Evolutionary conservation across 805 yeast species (phyloP).

Genomic region (Hanseniaspora guilliermondii): DNA sequence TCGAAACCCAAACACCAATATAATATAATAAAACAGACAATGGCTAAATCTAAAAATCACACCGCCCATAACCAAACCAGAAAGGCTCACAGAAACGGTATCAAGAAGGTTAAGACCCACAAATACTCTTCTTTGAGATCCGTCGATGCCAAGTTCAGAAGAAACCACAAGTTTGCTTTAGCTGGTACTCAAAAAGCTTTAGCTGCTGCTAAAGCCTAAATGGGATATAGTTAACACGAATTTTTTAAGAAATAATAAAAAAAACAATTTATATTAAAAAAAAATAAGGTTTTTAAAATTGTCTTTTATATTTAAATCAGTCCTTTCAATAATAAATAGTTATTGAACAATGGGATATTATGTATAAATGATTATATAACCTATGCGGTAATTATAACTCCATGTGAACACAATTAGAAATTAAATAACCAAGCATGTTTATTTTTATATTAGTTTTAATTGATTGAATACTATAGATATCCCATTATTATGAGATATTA

Average conservation of each 20-base stretch:
- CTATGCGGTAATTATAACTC: constrained; percentile 7
- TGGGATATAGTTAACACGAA: background rate
- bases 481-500: no score
- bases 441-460: no score
- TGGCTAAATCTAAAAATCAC: constrained; percentile 99
- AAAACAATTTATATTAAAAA: background rate
- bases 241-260: background rate
- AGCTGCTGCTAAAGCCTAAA: constrained; percentile 61
- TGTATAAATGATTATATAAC: constrained; percentile 1
- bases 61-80: constrained; percentile 99
- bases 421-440: background rate
- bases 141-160: constrained; percentile 97
- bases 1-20: no score
- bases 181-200: constrained; percentile 94
- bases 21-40: constrained; percentile 29
- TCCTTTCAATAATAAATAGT: background rate
- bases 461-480: no score
- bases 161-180: constrained; percentile 98
- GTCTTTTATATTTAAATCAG: background rate
- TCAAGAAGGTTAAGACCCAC: constrained; percentile 97
- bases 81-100: constrained; percentile 99
- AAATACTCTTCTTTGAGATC: constrained; percentile 97
- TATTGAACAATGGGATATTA: background rate
- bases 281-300: background rate
- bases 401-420: constrained; percentile 3